Base-by-base conservation (phyloP, 2,329 filamentous ascomycete species). In the Talaromyces sp. region DNA sequence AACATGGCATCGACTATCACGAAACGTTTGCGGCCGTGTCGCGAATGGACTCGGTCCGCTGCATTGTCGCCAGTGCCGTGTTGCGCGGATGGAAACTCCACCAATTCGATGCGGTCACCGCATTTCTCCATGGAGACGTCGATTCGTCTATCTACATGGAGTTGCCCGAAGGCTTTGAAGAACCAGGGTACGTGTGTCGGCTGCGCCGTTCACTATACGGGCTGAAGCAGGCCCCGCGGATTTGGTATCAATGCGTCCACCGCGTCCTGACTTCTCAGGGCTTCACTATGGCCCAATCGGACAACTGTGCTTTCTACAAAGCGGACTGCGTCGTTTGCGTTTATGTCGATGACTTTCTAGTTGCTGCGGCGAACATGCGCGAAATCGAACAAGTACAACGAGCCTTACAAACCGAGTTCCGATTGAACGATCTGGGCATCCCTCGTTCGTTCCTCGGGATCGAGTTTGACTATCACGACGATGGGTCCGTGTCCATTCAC, bases 161-260 rank as follows among this genome's bases (percentile, higher is more conserved):
- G 7, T 19, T 32, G 22, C 42, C 32, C 14, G 32, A 47, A 47
- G 32, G 44, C 43, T 46, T 46, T 27, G 43, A 46, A 46, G 29
- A 46, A n/a, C 29, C 43, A 35, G 43, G 43, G n/a, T 46, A 46
- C 20, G 44, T 47, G 11, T 47, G 33, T 22, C 32, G 44, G 27
- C 44, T 47, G 30, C 32, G 44, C 44, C 44, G 44, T 10, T 47
- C 44, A 24, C 44, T 47, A 16, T 47, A 47, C 16, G 32, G 44
- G 7, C 20, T 47, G 11, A 47, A 47, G 44, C 44, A 47, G 44
- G 44, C 44, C 13, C 44, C 33, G 44, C 44, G 44, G 43, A 46
- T 46, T 46, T 46, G 43, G 43, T 46, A 46, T 13, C 43, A 46
- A 46, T 46, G 43, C 43, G 44, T 47, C 44, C 32, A 47, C 44